A percentile compares a stretch with the other conserved stretches of the same genome.
Conservation (phyloP, 2,329 filamentous ascomycete species). For the Oidium heveae region DNA sequence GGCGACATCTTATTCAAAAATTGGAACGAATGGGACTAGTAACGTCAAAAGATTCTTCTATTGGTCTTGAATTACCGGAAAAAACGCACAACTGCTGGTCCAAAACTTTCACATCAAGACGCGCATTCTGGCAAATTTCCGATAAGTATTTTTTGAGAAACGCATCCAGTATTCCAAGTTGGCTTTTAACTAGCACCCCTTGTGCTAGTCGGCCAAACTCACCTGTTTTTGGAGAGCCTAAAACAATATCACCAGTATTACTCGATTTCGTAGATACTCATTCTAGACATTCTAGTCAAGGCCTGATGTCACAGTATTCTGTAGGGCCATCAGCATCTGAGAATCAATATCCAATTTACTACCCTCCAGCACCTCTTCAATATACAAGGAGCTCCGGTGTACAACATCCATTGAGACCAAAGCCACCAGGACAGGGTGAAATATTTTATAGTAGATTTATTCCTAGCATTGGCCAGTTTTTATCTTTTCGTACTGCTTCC, state of each 20-base stretch:
- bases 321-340: conserved; percentile 43
- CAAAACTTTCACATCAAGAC: conserved; percentile 57
- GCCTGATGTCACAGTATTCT: conserved; percentile 16
- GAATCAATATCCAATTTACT: conserved; percentile 76
- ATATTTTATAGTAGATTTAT: conserved; percentile 77
- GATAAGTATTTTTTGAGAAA: conserved; percentile 60
- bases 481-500: conserved; percentile 71
- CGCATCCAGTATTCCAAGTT: conserved; percentile 29
- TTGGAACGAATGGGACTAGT: conserved; percentile 84
- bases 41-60: conserved; percentile 45
- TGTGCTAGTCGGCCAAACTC: conserved; percentile 27
- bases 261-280: conserved; percentile 12
- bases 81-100: conserved; percentile 42
- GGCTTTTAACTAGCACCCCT: conserved; percentile 24
- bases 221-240: conserved; percentile 18
- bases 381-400: conserved; percentile 57
- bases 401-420: conserved; percentile 67
- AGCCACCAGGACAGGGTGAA: conserved; percentile 73
- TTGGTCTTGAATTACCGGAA: conserved; percentile 38
- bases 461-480: conserved; percentile 55
- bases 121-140: conserved; percentile 81
- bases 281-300: conserved; percentile 7
- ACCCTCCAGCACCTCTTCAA: conserved; percentile 58
- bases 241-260: conserved; percentile 12
- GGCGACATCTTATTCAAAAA: conserved; percentile 60